These are phyloP conservation scores for Nannochloropsis salina DNA, from an alignment of 108 stramenopile genomes.

Conservation along the genomic window DNA sequence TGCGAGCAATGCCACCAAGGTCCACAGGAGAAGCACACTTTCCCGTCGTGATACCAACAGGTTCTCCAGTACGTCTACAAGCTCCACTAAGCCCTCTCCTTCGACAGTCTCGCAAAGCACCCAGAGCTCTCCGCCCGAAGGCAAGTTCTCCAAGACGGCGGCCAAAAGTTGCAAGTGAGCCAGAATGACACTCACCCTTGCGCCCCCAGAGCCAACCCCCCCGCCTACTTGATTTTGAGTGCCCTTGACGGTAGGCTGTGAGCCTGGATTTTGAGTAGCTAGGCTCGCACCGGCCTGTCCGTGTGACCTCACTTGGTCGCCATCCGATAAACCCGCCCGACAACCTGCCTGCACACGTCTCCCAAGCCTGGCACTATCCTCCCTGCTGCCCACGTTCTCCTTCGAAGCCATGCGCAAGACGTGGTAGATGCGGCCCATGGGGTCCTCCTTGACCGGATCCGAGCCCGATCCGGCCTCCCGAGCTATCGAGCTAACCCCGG, in stretches of 20 bases:
- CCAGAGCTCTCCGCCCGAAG: not conserved
- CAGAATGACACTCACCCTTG: not conserved
- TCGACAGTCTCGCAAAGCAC: not conserved
- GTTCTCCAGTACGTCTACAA: not conserved
- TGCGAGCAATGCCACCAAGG: not conserved
- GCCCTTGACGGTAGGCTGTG: not conserved
- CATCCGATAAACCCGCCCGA: not conserved
- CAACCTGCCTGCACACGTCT: not conserved
- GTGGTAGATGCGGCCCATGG: not conserved
- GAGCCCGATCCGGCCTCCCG: not conserved
- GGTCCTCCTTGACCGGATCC: not conserved
- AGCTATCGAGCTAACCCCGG: not conserved
- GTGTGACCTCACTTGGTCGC: too few species aligned
- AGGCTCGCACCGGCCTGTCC: too few species aligned
- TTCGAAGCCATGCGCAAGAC: not conserved
- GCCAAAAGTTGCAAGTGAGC: constrained; percentile 1
- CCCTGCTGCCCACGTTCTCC: not conserved
- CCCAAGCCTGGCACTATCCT: not conserved
- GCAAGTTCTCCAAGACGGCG: not conserved
- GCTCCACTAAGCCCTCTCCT: not conserved
- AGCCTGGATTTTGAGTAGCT: not conserved
- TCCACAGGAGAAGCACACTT: not conserved
- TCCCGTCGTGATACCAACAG: not conserved
- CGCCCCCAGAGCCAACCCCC: not conserved
- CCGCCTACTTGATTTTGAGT: not conserved